Conservation (phyloP, 2,329 filamentous ascomycete genomes). For the Exophiala sp. region DNA sequence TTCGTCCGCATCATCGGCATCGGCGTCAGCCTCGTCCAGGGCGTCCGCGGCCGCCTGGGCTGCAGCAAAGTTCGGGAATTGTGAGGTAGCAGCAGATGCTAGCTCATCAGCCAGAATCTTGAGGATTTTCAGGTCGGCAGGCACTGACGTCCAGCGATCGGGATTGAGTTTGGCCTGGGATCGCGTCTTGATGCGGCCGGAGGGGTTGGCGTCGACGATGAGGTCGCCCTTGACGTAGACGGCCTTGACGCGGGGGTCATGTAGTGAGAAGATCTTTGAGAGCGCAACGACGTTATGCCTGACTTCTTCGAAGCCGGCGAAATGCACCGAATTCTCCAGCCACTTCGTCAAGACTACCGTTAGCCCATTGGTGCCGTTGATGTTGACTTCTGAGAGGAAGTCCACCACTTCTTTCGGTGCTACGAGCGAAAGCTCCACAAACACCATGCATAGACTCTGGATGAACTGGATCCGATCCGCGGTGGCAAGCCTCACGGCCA, state of each 20-base stretch:
- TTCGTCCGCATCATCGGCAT: slow-evolving; percentile 64
- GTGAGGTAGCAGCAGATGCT: slow-evolving; percentile 64
- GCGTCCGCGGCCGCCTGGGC: slow-evolving; percentile 56
- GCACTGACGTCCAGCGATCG: slow-evolving; percentile 80
- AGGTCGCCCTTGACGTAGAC: slow-evolving; percentile 88
- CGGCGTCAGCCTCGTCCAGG: slow-evolving; percentile 49
- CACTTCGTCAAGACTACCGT: slow-evolving; percentile 88
- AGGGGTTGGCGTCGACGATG: slow-evolving; percentile 60
- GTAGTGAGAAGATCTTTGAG: slow-evolving; percentile 81
- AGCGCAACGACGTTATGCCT: slow-evolving; percentile 92
- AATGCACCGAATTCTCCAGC: slow-evolving; percentile 94
- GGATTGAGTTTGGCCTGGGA: slow-evolving; percentile 85
- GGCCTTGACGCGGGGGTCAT: slow-evolving; percentile 70
- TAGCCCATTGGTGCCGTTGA: slow-evolving; percentile 69
- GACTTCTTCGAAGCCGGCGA: slow-evolving; percentile 97
- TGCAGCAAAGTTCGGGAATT: slow-evolving; percentile 47
- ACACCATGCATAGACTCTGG: slow-evolving; percentile 90
- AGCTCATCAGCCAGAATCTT: slow-evolving; percentile 95
- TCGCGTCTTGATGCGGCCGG: slow-evolving; percentile 84
- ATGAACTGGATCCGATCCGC: slow-evolving; percentile 86
- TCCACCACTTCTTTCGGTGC: slow-evolving; percentile 85
- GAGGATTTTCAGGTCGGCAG: slow-evolving; percentile 87
- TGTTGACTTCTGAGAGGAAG: slow-evolving; percentile 78
- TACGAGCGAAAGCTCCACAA: slow-evolving; percentile 79
- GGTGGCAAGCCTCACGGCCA: slow-evolving; percentile 74